Conservation (phyloP, 1,139 yeast species). For the Maudiozyma humilis region DNA sequence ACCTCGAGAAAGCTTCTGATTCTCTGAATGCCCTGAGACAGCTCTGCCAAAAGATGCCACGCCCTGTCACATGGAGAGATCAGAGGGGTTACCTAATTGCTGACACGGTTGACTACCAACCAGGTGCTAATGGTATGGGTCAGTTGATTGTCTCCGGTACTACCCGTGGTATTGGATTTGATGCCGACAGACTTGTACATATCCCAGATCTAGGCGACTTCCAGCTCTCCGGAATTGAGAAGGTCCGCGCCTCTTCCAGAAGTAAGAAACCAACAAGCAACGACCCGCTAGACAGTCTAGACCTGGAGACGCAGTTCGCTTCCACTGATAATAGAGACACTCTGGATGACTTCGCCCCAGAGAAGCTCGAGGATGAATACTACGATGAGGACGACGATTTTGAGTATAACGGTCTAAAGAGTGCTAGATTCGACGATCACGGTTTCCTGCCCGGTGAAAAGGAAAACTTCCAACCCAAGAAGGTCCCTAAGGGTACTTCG, state of each 20-base stretch:
- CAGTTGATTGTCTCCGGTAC: constrained; percentile 65
- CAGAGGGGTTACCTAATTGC: constrained; percentile 80
- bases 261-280: constrained; percentile 11
- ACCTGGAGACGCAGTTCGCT: constrained; percentile 24
- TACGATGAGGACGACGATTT: constrained; percentile 38
- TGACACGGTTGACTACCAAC: constrained; percentile 48
- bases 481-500: constrained; percentile 80
- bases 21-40: constrained; percentile 62
- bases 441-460: constrained; percentile 44
- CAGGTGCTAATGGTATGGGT: constrained; percentile 28
- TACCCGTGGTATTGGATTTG: constrained; percentile 80
- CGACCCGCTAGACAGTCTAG: constrained; percentile 12
- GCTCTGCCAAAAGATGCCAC: constrained; percentile 80
- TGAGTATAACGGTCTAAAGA: constrained; percentile 39
- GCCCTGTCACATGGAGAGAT: constrained; percentile 85
- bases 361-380: constrained; percentile 47
- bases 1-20: constrained; percentile 62
- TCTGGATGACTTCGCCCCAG: constrained; percentile 59
- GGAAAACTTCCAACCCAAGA: constrained; percentile 34
- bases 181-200: constrained; percentile 69
- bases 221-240: constrained; percentile 63
- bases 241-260: constrained; percentile 28
- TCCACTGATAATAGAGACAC: constrained; percentile 56
- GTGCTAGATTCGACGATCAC: constrained; percentile 67
- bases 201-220: constrained; percentile 88